Percentiles rank a stretch among this genome's conserved stretches.
Conservation (phyloP, 192 early-diverging fungal genomes). For the Coemansia sp. region DNA sequence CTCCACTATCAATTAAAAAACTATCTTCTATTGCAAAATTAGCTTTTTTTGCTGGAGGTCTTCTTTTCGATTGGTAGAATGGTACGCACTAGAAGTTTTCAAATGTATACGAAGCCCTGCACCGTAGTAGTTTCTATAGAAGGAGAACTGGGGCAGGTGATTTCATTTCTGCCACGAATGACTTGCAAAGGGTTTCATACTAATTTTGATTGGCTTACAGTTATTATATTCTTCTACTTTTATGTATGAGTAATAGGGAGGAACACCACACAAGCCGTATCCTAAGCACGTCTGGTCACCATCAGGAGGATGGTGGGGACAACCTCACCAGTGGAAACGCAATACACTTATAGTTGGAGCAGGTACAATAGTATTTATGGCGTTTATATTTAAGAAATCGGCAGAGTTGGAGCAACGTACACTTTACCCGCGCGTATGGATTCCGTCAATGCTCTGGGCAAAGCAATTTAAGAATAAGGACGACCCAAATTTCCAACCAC, state of each 20-base stretch:
- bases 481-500: constrained; percentile 53
- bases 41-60: too few species aligned
- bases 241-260: constrained; percentile 35
- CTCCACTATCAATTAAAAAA: too few species aligned
- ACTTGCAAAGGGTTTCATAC: background rate
- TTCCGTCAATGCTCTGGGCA: constrained; percentile 57
- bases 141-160: too few species aligned
- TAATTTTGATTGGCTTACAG: background rate
- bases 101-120: too few species aligned
- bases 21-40: too few species aligned
- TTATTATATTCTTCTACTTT: background rate
- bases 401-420: constrained; percentile 56
- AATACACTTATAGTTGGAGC: constrained; percentile 44
- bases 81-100: too few species aligned
- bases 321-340: constrained; percentile 60
- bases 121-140: too few species aligned
- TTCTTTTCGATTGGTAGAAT: too few species aligned
- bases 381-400: constrained; percentile 59
- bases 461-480: constrained; percentile 52
- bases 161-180: too few species aligned
- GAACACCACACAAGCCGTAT: constrained; percentile 50
- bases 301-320: constrained; percentile 64
- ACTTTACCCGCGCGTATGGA: constrained; percentile 53
- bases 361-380: constrained; percentile 24
- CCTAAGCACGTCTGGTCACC: constrained; percentile 55